A percentile compares a stretch with the other conserved stretches of the same genome.
These are phyloP conservation scores for Solanum dulcamara DNA, from an alignment of 257 asterid genomes.

Conservation along the genomic window DNA sequence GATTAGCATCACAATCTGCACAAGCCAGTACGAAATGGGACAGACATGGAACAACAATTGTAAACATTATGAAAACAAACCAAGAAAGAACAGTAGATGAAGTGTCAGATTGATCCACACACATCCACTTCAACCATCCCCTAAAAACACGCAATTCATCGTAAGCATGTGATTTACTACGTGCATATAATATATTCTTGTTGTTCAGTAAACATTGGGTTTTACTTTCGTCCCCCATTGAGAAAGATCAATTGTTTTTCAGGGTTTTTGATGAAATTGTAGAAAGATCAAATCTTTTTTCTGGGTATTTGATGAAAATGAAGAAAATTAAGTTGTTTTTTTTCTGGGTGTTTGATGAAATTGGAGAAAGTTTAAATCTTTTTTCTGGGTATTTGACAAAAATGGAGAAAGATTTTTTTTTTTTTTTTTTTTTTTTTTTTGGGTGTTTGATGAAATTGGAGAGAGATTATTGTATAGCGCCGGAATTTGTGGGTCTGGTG, in stretches of 20 bases:
- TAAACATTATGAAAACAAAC: constrained; percentile 43
- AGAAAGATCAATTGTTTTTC: neutral
- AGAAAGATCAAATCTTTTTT: too few species aligned
- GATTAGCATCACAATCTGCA: constrained; percentile 57
- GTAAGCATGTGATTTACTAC: constrained; percentile 49
- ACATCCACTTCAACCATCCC: constrained; percentile 78
- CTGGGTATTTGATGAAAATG: neutral
- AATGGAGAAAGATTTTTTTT: neutral
- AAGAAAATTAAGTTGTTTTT: too few species aligned
- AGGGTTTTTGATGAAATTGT: neutral
- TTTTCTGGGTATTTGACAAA: neutral
- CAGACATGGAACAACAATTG: constrained; percentile 52
- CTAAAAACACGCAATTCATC: constrained; percentile 73
- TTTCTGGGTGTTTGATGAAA: neutral
- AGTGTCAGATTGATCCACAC: constrained; percentile 75
- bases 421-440: neutral
- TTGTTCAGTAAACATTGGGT: constrained; percentile 7
- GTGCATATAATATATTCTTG: constrained; percentile 16
- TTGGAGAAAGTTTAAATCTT: neutral
- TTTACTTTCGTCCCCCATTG: constrained; percentile 33
- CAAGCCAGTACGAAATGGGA: constrained; percentile 72
- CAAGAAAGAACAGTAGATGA: constrained; percentile 59
- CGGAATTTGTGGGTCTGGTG: constrained; percentile 2
- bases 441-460: neutral
- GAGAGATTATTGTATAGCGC: neutral